Evolutionary conservation across 139 green algal genomes (phyloP), one percentile per base, ranked within the genome.

Genomic region (Coelastrella sp.): DNA sequence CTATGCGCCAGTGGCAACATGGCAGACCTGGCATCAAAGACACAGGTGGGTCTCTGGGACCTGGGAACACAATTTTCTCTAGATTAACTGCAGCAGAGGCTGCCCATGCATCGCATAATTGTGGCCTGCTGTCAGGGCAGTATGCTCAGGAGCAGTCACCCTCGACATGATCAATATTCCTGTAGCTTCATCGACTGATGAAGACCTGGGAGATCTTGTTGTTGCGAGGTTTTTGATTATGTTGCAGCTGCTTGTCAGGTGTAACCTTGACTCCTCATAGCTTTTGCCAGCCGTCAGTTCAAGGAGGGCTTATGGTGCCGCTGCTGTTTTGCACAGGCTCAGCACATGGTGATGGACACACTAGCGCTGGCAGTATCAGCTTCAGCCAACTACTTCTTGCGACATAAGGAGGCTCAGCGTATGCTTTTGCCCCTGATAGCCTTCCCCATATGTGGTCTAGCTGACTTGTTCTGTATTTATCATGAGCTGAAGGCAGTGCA

Each of bases 301-400:
- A 57, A 57, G 11, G 15, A 57, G 11, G 11, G 11, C 45, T 57
- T 57, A 13, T 13, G 11, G 45, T 13, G 1, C 45, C 45, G n/a
- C n/a, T n/a, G n/a, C n/a, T 57, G 48, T 11, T 43, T 34, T 19
- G 7, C 77, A 48, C 91, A 96, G 91, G 94, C 95, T 17, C 94
- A 98, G 90, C 94, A 98, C 85, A 97, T 98, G 91, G 90, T 98
- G 34, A 84, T 96, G 83, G 96, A 99, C 91, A 98, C 93, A 67
- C 45, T 98, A 1, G 96, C 94, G 0, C 88, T 98, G 43, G 93
- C 85, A 0, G 48, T 96, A 15, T 92, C 81, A 32, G 81, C 81
- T 3, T 38, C 68, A 32, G 82, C 82, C 63, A 87, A 87, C 82
- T 87, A 82, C 59, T n/a, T 82, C 51, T 71, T 87, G 30, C 69